Evolutionary conservation across 2,329 filamentous ascomycete genomes (phyloP).

Genomic region (Fusarium coicis): DNA sequence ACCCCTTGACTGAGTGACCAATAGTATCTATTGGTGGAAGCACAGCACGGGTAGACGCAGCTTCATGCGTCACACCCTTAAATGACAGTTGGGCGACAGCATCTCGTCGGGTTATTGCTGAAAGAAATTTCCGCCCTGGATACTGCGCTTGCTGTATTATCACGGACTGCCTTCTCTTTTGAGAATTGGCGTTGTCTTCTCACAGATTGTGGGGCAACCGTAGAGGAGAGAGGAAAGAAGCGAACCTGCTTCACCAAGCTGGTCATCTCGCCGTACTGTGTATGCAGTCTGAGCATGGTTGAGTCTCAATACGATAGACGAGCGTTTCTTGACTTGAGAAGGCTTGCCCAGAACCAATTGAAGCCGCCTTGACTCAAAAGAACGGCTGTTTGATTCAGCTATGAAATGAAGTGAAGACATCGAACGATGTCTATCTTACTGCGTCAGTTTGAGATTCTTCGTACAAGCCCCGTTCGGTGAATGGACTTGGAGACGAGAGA

Average conservation of each 20-base stretch:
- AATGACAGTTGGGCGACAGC: conserved; percentile 42
- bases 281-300: neutral
- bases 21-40: conserved; percentile 28
- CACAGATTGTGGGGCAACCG: conserved; percentile 13
- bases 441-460: neutral
- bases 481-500: neutral
- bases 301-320: conserved; percentile 13
- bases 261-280: conserved; percentile 9
- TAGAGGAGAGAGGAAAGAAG: conserved; percentile 8
- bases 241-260: conserved; percentile 19
- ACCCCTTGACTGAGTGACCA: conserved; percentile 24
- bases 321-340: conserved; percentile 18
- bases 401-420: conserved; percentile 18
- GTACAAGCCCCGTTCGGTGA: neutral
- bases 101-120: conserved; percentile 36
- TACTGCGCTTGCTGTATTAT: conserved; percentile 15
- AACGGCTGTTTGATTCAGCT: conserved; percentile 10
- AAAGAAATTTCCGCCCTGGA: conserved; percentile 39
- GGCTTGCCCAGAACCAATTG: conserved; percentile 31
- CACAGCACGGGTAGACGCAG: conserved; percentile 26
- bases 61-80: conserved; percentile 30
- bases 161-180: conserved; percentile 17
- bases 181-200: conserved; percentile 4
- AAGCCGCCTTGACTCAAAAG: conserved; percentile 33
- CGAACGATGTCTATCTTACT: conserved; percentile 3